A percentile compares a stretch with the other conserved stretches of the same genome.
phyloP scores from a whole-genome alignment of 2,329 filamentous ascomycete species.

The Ambrosiella beaveri region DNA sequence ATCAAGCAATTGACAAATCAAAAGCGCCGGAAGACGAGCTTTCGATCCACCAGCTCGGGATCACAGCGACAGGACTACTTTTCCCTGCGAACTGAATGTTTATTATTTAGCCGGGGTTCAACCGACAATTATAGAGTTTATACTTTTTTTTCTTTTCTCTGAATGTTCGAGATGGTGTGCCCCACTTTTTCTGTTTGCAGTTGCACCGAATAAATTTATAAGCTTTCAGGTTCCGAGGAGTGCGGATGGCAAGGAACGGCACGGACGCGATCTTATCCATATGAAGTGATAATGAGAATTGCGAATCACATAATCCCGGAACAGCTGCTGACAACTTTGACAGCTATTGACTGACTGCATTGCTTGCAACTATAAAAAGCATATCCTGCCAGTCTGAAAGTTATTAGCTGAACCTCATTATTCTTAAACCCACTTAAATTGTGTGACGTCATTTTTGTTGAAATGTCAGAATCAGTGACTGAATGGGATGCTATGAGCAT shows the following conservation, averaged over 20 bases:
- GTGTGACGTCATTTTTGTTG: conserved; percentile 2
- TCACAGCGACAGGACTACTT: background rate
- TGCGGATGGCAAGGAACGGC: background rate
- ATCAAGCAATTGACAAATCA: background rate
- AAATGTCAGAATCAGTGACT: conserved; percentile 1
- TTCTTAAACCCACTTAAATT: background rate
- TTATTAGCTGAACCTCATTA: background rate
- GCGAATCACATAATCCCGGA: too few species aligned
- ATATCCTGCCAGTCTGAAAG: too few species aligned
- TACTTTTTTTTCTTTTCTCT: background rate
- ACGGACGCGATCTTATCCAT: background rate
- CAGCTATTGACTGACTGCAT: too few species aligned
- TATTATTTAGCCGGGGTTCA: background rate
- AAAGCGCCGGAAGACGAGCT: background rate
- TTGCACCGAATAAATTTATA: background rate
- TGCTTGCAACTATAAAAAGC: too few species aligned
- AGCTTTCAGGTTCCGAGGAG: background rate
- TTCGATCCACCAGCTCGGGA: background rate
- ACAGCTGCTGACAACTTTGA: too few species aligned
- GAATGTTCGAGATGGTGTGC: background rate
- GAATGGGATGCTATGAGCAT: conserved; percentile 10
- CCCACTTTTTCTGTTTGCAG: background rate
- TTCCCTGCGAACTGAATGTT: background rate
- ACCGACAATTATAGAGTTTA: background rate
- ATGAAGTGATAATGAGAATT: too few species aligned